Evolutionary conservation across 805 yeast species (phyloP), one percentile per base, ranked within the genome.

Genomic region (Clavispora carvajalis): DNA sequence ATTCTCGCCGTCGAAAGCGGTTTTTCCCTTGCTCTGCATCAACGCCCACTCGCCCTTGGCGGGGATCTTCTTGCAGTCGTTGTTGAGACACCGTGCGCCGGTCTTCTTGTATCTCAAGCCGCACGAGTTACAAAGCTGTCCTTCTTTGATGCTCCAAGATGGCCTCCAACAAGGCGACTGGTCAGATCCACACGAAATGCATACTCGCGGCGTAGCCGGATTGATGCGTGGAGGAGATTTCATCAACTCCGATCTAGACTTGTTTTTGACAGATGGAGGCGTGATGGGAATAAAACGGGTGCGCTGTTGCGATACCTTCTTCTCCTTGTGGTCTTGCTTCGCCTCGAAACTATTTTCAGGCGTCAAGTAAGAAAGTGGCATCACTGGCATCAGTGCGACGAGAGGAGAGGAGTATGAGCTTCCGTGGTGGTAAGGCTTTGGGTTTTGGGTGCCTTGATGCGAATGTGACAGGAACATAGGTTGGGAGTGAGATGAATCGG

Each of bases 161-260:
- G 99, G 99, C 58, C 99, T 77, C 99, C 99, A 91, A 63, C 99
- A 91, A 4, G 99, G 99, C 5, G 95, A 85, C 52, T 85, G 93
- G 41, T 81, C 83, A 1, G 93, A 79, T 6, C 89, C 88, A 64
- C 99, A 91, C 5, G 96, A 87, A 22, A 91, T 80, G 58, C 99
- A 91, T 39, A 74, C 76, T 50, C 95, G 73, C 10, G 64, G 59
- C 24, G 55, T 48, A 26, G 52, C 54, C 40, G 49, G 59, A 18
- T 40, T 31, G 36, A 53, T 22, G 26, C 48, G 53, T 17, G 67
- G 59, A 4, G 71, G 67, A 7, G 69, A 59, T 47, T 57, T 62
- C 40, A 60, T 44, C 39, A 56, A 43, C 22, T 67, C 73, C 37
- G 56, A 30, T 25, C 60, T 49, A 7, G 60, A 34, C 44, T 62